phyloP scores from a whole-genome alignment of 257 asterid species.

The Paraleonurus japonicus region DNA sequence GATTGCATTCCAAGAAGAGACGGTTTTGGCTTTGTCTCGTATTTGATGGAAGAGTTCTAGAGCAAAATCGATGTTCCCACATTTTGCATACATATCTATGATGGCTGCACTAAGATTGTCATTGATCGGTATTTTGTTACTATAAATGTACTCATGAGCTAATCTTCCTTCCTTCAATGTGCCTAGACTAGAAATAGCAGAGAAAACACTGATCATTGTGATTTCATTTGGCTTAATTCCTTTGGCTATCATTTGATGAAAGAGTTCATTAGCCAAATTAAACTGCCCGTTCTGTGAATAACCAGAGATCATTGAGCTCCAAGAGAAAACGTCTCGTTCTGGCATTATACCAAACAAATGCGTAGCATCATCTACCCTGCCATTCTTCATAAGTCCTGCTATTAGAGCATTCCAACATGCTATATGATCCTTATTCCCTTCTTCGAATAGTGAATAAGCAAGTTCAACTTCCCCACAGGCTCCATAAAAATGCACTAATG shows the following conservation, averaged over 20 bases:
- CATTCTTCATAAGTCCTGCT: constrained; percentile 63
- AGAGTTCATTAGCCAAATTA: constrained; percentile 56
- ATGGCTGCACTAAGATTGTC: constrained; percentile 79
- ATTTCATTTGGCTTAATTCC: constrained; percentile 75
- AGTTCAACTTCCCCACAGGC: constrained; percentile 48
- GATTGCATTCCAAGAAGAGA: constrained; percentile 95
- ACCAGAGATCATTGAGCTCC: constrained; percentile 96
- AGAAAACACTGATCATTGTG: constrained; percentile 82
- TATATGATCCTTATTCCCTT: constrained; percentile 63
- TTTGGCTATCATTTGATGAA: constrained; percentile 58
- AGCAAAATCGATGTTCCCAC: constrained; percentile 68
- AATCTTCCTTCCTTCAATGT: constrained; percentile 65
- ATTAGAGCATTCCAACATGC: constrained; percentile 88
- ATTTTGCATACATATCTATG: constrained; percentile 95
- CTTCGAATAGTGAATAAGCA: constrained; percentile 69
- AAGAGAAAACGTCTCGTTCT: constrained; percentile 77
- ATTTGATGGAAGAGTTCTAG: constrained; percentile 54
- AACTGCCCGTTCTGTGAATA: constrained; percentile 67
- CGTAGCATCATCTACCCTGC: constrained; percentile 59
- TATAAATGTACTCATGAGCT: constrained; percentile 63
- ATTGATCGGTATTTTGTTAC: constrained; percentile 51
- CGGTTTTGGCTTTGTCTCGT: constrained; percentile 42
- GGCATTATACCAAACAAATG: constrained; percentile 65
- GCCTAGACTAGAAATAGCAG: constrained; percentile 72
- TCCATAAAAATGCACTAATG: constrained; percentile 73